phyloP scores from a whole-genome alignment of 1,139 yeast genomes.

The Zygoascus meyerae region DNA sequence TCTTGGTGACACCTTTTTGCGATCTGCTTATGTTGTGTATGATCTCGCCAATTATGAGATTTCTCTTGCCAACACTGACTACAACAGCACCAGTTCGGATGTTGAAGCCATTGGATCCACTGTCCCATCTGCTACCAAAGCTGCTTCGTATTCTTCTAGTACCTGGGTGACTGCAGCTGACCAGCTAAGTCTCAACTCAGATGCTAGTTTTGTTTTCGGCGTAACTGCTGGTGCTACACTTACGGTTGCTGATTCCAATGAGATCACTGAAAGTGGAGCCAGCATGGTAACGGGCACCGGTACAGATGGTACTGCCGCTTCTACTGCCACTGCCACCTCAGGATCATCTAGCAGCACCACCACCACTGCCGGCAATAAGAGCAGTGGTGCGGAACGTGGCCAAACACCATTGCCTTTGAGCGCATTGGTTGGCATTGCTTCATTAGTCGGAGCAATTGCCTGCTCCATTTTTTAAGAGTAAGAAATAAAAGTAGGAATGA shows the following conservation, averaged over 20 bases:
- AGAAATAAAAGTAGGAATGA: too few species aligned
- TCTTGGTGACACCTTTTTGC: conserved; percentile 69
- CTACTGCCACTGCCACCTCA: neutral
- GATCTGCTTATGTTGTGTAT: conserved; percentile 69
- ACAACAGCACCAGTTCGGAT: conserved; percentile 20
- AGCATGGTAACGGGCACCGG: neutral
- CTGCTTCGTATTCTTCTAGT: conserved; percentile 23
- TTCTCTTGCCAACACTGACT: conserved; percentile 56
- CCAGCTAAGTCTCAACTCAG: conserved; percentile 2
- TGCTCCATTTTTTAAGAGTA: too few species aligned
- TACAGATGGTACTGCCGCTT: neutral
- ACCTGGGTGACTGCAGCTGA: conserved; percentile 12
- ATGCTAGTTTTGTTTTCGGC: conserved; percentile 10
- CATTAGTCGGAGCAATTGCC: neutral
- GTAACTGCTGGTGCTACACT: conserved; percentile 6
- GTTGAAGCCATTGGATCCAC: conserved; percentile 23
- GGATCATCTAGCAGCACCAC: conserved; percentile 1
- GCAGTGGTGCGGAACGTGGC: neutral
- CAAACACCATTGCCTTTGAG: neutral
- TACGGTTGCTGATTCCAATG: neutral
- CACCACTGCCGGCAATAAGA: neutral
- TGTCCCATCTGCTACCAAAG: conserved; percentile 29
- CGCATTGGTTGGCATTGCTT: neutral
- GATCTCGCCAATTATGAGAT: conserved; percentile 63
- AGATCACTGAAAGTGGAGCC: neutral